Conservation (phyloP, 2,329 filamentous ascomycete species). For the Aspergillus fumigatus region DNA sequence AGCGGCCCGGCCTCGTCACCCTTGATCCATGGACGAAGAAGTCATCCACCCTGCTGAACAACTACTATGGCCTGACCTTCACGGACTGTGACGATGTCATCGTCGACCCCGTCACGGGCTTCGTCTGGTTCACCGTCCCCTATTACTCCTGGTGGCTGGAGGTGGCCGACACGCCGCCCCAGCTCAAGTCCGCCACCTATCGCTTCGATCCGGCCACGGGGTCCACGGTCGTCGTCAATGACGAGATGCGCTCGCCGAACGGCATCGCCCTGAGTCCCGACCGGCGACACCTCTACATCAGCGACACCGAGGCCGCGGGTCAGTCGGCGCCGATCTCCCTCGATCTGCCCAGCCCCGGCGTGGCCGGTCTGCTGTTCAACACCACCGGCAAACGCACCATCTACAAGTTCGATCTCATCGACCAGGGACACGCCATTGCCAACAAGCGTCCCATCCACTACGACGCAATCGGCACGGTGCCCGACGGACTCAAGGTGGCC, state of each 20-base stretch:
- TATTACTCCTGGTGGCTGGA: background rate
- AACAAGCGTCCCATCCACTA: slow-evolving; percentile 2
- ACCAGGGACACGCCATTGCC: background rate
- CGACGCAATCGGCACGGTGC: slow-evolving; percentile 1
- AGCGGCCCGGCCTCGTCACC: slow-evolving; percentile 1
- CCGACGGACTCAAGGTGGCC: slow-evolving; percentile 4
- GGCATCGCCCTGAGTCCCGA: slow-evolving; percentile 1
- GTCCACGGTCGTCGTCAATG: background rate
- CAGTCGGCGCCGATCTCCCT: background rate
- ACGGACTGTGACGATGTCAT: slow-evolving; percentile 3
- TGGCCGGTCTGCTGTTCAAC: background rate
- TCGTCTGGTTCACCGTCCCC: slow-evolving; percentile 5
- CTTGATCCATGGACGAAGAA: background rate
- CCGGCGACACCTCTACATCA: slow-evolving; percentile 1
- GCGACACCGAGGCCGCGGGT: slow-evolving; percentile 1
- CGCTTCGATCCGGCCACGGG: slow-evolving; percentile 3
- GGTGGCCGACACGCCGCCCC: background rate
- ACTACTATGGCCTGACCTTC: slow-evolving; percentile 5
- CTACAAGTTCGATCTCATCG: slow-evolving; percentile 3
- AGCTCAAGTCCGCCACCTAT: slow-evolving; percentile 1
- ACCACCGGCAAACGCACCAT: background rate
- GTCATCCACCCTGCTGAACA: slow-evolving; percentile 1
- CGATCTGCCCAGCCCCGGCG: background rate
- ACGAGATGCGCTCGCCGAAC: slow-evolving; percentile 2
- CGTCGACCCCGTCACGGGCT: slow-evolving; percentile 1